Evolutionary conservation across 257 asterid genomes (phyloP).

Genomic region (Lithospermum erythrorhizon): DNA sequence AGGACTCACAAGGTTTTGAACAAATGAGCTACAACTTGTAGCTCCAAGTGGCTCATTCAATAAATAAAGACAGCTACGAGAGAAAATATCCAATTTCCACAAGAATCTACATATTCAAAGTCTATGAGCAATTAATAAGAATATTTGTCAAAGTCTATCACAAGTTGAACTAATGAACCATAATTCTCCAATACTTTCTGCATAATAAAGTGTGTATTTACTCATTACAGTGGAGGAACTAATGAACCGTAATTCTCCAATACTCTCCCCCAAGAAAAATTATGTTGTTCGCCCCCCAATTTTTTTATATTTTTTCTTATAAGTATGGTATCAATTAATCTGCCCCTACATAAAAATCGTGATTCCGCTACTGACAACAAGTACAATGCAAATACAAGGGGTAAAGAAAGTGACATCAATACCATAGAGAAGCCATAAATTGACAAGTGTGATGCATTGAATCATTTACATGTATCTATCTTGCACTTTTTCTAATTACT

Average conservation of each 20-base stretch:
- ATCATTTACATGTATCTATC: slow-evolving; percentile 6
- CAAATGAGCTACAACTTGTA: slow-evolving; percentile 16
- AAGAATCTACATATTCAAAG: slow-evolving; percentile 9
- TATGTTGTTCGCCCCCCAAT: no score
- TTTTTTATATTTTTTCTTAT: no score
- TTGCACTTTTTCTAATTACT: slow-evolving; percentile 1
- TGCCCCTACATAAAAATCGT: no score
- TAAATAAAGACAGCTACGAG: slow-evolving; percentile 57
- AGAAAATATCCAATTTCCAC: slow-evolving; percentile 11
- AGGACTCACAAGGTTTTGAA: slow-evolving; percentile 26
- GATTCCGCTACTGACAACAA: no score
- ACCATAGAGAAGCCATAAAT: slow-evolving; percentile 56
- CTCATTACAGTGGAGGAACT: no score
- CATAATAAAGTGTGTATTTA: slow-evolving; percentile 16
- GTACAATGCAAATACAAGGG: slow-evolving; percentile 4
- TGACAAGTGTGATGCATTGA: slow-evolving; percentile 18
- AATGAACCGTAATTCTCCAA: no score
- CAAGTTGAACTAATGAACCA: slow-evolving; percentile 20
- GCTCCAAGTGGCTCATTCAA: slow-evolving; percentile 24
- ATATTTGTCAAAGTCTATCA: slow-evolving; percentile 22
- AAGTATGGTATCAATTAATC: no score
- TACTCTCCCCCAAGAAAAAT: no score
- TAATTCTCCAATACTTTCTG: slow-evolving; percentile 40
- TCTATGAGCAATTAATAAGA: slow-evolving; percentile 2
- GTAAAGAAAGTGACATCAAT: slow-evolving; percentile 17